Evolutionary conservation across 257 asterid genomes (phyloP).

Genomic region (Leptodermis oblonga): DNA sequence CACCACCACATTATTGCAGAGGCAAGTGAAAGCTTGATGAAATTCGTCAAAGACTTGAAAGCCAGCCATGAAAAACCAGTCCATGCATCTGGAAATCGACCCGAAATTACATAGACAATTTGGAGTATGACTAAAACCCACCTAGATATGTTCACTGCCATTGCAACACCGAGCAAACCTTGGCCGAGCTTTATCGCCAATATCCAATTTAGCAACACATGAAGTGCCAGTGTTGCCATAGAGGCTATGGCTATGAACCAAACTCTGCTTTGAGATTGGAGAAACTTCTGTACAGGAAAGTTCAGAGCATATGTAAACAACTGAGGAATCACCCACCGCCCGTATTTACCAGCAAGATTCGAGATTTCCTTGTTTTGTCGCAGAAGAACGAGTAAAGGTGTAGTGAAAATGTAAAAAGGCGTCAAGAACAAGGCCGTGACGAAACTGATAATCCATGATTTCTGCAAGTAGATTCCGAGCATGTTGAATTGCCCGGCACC

Average conservation of each 20-base stretch:
- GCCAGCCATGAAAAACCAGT: conserved; percentile 69
- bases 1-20: conserved; percentile 93
- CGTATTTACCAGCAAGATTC: conserved; percentile 56
- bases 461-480: conserved; percentile 37
- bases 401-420: conserved; percentile 59
- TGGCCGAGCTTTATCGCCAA: conserved; percentile 40
- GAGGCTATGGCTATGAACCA: conserved; percentile 77
- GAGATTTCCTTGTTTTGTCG: conserved; percentile 43
- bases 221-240: conserved; percentile 44
- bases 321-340: conserved; percentile 71
- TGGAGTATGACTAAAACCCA: conserved; percentile 72
- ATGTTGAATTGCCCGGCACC: conserved; percentile 31
- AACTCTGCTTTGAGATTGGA: conserved; percentile 80
- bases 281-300: conserved; percentile 73
- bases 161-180: conserved; percentile 78
- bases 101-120: conserved; percentile 55
- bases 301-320: conserved; percentile 68
- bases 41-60: conserved; percentile 48
- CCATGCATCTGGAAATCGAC: conserved; percentile 73
- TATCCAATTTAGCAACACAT: conserved; percentile 64
- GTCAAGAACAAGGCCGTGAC: conserved; percentile 40
- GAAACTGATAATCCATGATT: conserved; percentile 28
- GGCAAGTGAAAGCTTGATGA: conserved; percentile 70
- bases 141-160: conserved; percentile 78
- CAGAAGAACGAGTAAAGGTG: conserved; percentile 46